phyloP scores from a whole-genome alignment of 2,329 filamentous ascomycete species.

The Malbranchea cinnamomea region DNA sequence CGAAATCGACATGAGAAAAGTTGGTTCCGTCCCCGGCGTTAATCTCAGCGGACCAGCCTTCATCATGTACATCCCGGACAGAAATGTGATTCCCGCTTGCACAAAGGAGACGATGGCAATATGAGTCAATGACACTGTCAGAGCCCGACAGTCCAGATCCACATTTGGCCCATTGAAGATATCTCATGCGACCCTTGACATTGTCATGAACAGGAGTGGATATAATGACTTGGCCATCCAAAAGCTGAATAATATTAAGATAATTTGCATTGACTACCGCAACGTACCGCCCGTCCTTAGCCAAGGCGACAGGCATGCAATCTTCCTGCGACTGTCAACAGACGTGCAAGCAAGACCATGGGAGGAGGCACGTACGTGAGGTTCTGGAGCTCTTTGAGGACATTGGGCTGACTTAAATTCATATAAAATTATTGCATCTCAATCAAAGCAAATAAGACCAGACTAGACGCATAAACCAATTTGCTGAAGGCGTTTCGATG shows the following conservation, averaged over 20 bases:
- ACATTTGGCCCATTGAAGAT: conserved; percentile 9
- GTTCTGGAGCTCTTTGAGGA: not conserved
- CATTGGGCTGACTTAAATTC: no score
- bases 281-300: conserved; percentile 5
- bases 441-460: no score
- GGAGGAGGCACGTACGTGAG: not conserved
- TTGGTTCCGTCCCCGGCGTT: conserved; percentile 23
- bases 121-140: not conserved
- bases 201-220: no score
- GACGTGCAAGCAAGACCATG: no score
- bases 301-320: conserved; percentile 4
- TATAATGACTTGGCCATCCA: no score
- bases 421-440: no score
- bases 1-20: conserved; percentile 24
- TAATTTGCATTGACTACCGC: conserved; percentile 5
- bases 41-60: conserved; percentile 25
- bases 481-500: no score
- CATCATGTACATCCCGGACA: conserved; percentile 22
- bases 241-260: conserved; percentile 4
- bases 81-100: conserved; percentile 21
- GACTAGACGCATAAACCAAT: no score
- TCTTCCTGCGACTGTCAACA: no score
- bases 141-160: no score
- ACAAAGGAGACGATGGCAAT: conserved; percentile 18
- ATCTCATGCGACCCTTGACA: conserved; percentile 4